Evolutionary conservation across 148 eudicot species (phyloP).

Genomic region (Beta vulgaris): DNA sequence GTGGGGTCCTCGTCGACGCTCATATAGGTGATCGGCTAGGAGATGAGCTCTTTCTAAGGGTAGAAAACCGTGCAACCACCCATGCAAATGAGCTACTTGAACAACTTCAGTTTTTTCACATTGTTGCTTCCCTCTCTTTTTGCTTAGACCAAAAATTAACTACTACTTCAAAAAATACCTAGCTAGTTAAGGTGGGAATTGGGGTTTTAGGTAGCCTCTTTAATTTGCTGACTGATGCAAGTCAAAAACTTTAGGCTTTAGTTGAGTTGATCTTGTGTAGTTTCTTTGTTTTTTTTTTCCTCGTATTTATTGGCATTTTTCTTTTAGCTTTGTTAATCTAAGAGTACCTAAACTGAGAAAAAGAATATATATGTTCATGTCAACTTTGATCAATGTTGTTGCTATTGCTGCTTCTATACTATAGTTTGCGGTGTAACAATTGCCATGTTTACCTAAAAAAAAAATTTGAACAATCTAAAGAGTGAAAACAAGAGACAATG

Average conservation of each 20-base stretch:
- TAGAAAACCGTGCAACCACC: slow-evolving; percentile 53
- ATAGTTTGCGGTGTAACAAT: too few species aligned
- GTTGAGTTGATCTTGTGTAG: neutral
- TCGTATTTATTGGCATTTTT: neutral
- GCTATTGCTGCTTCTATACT: neutral
- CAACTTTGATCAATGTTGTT: too few species aligned
- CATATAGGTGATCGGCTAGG: slow-evolving; percentile 77
- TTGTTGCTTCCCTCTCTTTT: slow-evolving; percentile 82
- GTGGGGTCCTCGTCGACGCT: slow-evolving; percentile 90
- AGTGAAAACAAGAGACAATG: too few species aligned
- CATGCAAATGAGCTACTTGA: slow-evolving; percentile 66
- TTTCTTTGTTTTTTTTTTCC: neutral
- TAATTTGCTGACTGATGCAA: slow-evolving; percentile 8
- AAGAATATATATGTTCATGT: too few species aligned
- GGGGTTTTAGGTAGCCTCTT: neutral
- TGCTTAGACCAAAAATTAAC: neutral
- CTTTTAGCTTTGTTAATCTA: neutral
- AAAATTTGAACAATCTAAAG: too few species aligned
- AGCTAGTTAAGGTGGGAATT: neutral
- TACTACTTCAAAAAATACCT: neutral
- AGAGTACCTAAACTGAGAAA: neutral
- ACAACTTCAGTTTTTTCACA: slow-evolving; percentile 78
- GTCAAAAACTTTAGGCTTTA: neutral
- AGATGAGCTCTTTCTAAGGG: slow-evolving; percentile 64
- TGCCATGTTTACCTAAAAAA: neutral